These are phyloP conservation scores for Ceratocystiopsis minuta DNA, from an alignment of 2,329 filamentous ascomycete species.

Conservation along the genomic window DNA sequence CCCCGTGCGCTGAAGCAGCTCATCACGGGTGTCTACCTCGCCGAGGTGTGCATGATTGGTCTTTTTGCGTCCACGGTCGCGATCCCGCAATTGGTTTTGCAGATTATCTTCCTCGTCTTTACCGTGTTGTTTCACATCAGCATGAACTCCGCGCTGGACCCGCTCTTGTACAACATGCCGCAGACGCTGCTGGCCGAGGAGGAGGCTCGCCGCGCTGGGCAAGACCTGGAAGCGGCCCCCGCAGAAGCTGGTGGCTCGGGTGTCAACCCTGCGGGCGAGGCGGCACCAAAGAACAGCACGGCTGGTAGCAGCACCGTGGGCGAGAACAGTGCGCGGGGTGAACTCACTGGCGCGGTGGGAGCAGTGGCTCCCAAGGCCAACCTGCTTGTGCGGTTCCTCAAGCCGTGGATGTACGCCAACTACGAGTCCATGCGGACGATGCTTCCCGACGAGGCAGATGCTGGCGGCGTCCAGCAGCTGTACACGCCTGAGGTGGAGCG, in stretches of 20 bases:
- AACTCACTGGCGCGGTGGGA: slow-evolving; percentile 10
- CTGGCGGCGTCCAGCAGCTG: slow-evolving; percentile 27
- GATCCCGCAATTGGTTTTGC: slow-evolving; percentile 53
- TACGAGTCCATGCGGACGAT: slow-evolving; percentile 53
- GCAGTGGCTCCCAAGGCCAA: slow-evolving; percentile 30
- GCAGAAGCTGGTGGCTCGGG: slow-evolving; percentile 3
- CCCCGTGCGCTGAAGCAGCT: slow-evolving; percentile 78
- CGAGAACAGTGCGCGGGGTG: neutral
- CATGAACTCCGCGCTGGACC: slow-evolving; percentile 54
- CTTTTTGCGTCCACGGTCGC: slow-evolving; percentile 55
- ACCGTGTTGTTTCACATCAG: slow-evolving; percentile 59
- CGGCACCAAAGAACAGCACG: slow-evolving; percentile 8
- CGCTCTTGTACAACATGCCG: slow-evolving; percentile 62
- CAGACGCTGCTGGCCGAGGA: slow-evolving; percentile 43
- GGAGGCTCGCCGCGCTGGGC: slow-evolving; percentile 12
- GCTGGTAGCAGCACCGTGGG: slow-evolving; percentile 4
- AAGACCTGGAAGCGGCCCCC: slow-evolving; percentile 10
- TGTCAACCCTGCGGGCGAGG: neutral
- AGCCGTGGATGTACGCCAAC: slow-evolving; percentile 59
- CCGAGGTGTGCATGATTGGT: slow-evolving; percentile 64
- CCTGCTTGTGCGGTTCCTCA: slow-evolving; percentile 49
- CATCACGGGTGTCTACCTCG: slow-evolving; percentile 64
- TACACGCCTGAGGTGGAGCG: slow-evolving; percentile 45
- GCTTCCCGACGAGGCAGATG: slow-evolving; percentile 37
- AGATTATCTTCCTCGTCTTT: slow-evolving; percentile 58